These are phyloP conservation scores for Heritiera littoralis DNA, from an alignment of 345 rosid species.

Conservation along the genomic window DNA sequence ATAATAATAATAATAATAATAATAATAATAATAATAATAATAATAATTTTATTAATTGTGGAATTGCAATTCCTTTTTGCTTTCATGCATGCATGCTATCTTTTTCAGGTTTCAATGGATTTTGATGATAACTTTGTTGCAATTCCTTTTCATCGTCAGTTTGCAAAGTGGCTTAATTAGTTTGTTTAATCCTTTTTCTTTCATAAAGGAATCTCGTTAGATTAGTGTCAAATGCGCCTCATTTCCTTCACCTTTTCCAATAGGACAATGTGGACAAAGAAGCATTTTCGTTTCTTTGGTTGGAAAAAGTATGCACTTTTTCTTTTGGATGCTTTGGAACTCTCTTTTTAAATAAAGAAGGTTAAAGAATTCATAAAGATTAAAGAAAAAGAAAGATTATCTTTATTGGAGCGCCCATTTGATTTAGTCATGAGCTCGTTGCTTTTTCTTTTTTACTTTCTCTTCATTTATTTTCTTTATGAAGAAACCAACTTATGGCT, in stretches of 20 bases:
- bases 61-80: conserved; percentile 29
- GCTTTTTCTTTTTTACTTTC: not conserved
- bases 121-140: conserved; percentile 42
- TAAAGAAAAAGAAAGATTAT: conserved; percentile 24
- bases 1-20: not conserved
- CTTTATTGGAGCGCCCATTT: conserved; percentile 11
- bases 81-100: conserved; percentile 20
- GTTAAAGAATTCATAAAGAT: conserved; percentile 16
- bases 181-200: conserved; percentile 34
- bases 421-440: not conserved
- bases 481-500: not conserved
- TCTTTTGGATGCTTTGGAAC: conserved; percentile 56
- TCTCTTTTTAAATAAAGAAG: conserved; percentile 37
- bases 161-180: conserved; percentile 38
- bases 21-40: not conserved
- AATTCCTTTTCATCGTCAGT: conserved; percentile 27
- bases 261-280: conserved; percentile 44
- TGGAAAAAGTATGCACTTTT: conserved; percentile 47
- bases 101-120: conserved; percentile 40
- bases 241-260: conserved; percentile 26
- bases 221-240: conserved; percentile 41
- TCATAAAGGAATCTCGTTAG: conserved; percentile 45
- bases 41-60: not conserved
- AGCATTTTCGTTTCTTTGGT: conserved; percentile 43
- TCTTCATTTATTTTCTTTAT: not conserved